Evolutionary conservation across 768 basidiomycete species (phyloP).

Genomic region (Lepiota venenata): DNA sequence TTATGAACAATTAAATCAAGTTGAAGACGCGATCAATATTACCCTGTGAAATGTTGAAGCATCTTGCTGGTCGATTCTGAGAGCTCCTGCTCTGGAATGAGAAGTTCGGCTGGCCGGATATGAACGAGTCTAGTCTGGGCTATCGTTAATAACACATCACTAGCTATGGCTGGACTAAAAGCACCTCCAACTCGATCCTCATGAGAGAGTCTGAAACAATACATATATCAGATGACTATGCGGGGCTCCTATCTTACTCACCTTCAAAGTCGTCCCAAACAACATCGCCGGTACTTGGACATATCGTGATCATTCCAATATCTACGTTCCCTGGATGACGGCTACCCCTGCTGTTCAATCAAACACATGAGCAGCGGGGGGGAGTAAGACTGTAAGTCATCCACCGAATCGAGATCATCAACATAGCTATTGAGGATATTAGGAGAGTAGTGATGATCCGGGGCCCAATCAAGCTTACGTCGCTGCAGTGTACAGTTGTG

Average conservation of each 20-base stretch:
- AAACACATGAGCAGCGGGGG: slow-evolving; percentile 73
- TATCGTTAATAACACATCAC: not conserved
- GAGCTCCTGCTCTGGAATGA: slow-evolving; percentile 58
- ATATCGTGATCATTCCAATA: slow-evolving; percentile 75
- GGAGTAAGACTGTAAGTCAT: slow-evolving; percentile 51
- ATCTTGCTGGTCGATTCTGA: slow-evolving; percentile 74
- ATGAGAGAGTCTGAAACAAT: slow-evolving; percentile 61
- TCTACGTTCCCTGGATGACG: slow-evolving; percentile 31
- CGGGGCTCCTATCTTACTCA: slow-evolving; percentile 21
- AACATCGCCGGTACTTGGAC: slow-evolving; percentile 89
- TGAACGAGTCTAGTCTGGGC: slow-evolving; percentile 83
- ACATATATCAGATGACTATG: slow-evolving; percentile 2
- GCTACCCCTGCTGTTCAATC: slow-evolving; percentile 51
- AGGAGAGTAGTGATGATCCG: not conserved
- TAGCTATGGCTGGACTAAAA: slow-evolving; percentile 7
- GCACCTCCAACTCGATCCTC: slow-evolving; percentile 86
- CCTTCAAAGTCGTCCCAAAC: slow-evolving; percentile 91
- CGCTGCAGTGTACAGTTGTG: slow-evolving; percentile 79
- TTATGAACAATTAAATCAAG: slow-evolving; percentile 4
- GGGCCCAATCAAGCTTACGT: slow-evolving; percentile 54
- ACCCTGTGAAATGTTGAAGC: slow-evolving; percentile 71
- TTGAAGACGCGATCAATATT: slow-evolving; percentile 9
- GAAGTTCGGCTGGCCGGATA: slow-evolving; percentile 76
- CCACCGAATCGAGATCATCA: slow-evolving; percentile 70
- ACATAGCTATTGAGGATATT: slow-evolving; percentile 57